These are phyloP conservation scores for Cryptococcus sp. DNA, from an alignment of 1,284 basidiomycete genomes.

Conservation along the genomic window DNA sequence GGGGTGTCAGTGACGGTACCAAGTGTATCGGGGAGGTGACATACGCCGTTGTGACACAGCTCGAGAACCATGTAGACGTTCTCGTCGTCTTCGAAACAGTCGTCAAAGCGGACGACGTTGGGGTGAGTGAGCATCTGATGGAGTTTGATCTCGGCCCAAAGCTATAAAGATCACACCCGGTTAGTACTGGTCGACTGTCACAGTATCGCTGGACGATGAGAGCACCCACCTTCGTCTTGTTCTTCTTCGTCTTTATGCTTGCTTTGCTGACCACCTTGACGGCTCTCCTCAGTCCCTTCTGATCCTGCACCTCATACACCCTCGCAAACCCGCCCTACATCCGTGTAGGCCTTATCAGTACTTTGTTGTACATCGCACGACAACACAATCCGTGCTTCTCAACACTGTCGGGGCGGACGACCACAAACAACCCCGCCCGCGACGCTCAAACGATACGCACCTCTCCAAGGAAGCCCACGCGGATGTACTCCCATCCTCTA, in stretches of 20 bases:
- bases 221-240: constrained; percentile 74
- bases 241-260: constrained; percentile 82
- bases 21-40: constrained; percentile 21
- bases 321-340: constrained; percentile 80
- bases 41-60: constrained; percentile 76
- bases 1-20: not conserved
- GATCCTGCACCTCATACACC: constrained; percentile 81
- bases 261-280: constrained; percentile 83
- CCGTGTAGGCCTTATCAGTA: not conserved
- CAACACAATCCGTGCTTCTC: not conserved
- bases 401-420: not conserved
- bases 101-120: constrained; percentile 87
- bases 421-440: not conserved
- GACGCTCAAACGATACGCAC: constrained; percentile 52
- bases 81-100: constrained; percentile 92
- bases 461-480: constrained; percentile 81
- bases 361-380: not conserved
- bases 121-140: constrained; percentile 87
- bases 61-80: constrained; percentile 98
- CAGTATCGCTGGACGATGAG: too few relatives aligned
- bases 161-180: too few relatives aligned
- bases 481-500: constrained; percentile 59
- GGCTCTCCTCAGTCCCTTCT: constrained; percentile 63
- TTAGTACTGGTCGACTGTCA: not conserved
- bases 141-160: constrained; percentile 98